Evolutionary conservation across 768 basidiomycete species (phyloP), one percentile per base, ranked within the genome.

Genomic region (Podaxis sp.): DNA sequence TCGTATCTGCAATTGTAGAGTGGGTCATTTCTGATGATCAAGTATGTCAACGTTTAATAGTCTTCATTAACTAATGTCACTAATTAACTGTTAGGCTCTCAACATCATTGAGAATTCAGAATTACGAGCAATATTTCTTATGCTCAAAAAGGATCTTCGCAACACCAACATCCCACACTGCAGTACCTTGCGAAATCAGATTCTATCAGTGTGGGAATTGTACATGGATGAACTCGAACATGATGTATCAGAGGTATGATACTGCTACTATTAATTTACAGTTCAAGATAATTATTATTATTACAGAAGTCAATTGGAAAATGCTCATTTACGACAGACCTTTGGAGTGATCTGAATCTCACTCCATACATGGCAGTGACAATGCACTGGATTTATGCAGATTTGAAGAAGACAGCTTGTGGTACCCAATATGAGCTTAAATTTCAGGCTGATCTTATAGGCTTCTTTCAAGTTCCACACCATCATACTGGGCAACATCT

Each of bases 1-100:
- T 73, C 40, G 56, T 68, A 37, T 56, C 67, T 5, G 60, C 61
- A 8, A 60, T 74, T 13, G 53, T 64, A 0, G 22, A 62, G 24
- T 71, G 68, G 67, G 66, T 74, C 55, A 66, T 65, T 3, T 67
- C 67, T 52, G 67, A 73, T 72, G 74, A 79, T 68, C 74, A 78
- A 67, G 78, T 77, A 68, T 24, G 67, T 66, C 17, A 20, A 53
- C 24, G 12, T 44, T 28, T 63, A 52, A n/a, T n/a, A n/a, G n/a
- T 1, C 10, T 10, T 56, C 17, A n/a, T n/a, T 50, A 11, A 26
- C 20, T 41, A 8, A 38, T 12, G 36, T n/a, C 30, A 15, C 4
- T 51, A 33, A 40, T 56, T 8, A 28, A 28, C 46, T 37, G 12
- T 37, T 37, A 37, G 37, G 37, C 37, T 12, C 37, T 37, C 12